phyloP scores from a whole-genome alignment of 805 yeast species.

The Brettanomyces nanus region DNA sequence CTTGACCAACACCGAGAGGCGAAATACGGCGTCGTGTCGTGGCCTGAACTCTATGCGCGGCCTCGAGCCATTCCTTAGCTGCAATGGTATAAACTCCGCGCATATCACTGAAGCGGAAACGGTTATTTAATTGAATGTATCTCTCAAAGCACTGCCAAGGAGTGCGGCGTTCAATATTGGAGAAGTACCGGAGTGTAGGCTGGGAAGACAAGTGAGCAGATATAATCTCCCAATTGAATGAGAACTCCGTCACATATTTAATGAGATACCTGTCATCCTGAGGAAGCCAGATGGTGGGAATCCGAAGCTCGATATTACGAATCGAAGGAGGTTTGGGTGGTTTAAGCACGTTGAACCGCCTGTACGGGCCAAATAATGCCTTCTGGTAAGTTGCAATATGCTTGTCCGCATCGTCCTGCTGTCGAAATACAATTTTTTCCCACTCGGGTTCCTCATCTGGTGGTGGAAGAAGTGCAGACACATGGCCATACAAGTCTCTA shows the following conservation, averaged over 20 bases:
- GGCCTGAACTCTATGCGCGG: constrained; percentile 82
- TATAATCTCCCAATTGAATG: constrained; percentile 90
- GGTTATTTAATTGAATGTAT: constrained; percentile 85
- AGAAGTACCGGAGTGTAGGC: constrained; percentile 57
- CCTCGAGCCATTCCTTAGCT: constrained; percentile 89
- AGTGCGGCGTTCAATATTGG: constrained; percentile 90
- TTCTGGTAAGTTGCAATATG: constrained; percentile 36
- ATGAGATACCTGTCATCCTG: constrained; percentile 81
- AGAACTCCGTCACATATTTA: constrained; percentile 74
- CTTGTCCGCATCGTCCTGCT: constrained; percentile 32
- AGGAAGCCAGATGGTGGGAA: constrained; percentile 95
- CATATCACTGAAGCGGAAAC: constrained; percentile 79
- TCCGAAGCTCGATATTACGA: constrained; percentile 69
- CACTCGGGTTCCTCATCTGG: constrained; percentile 53
- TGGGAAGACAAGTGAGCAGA: constrained; percentile 68
- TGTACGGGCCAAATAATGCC: constrained; percentile 49
- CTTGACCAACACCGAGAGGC: constrained; percentile 89
- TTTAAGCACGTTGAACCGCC: constrained; percentile 55
- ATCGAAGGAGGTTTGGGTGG: constrained; percentile 92
- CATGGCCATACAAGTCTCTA: constrained; percentile 34
- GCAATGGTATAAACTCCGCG: constrained; percentile 75
- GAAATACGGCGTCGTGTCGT: constrained; percentile 82
- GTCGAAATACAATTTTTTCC: constrained; percentile 49
- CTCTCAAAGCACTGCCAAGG: constrained; percentile 99
- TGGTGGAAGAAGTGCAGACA: constrained; percentile 60